Percentiles rank a stretch among this genome's conserved stretches.
Conservation (phyloP, 768 basidiomycete species). For the Aureoboletus auriporus region DNA sequence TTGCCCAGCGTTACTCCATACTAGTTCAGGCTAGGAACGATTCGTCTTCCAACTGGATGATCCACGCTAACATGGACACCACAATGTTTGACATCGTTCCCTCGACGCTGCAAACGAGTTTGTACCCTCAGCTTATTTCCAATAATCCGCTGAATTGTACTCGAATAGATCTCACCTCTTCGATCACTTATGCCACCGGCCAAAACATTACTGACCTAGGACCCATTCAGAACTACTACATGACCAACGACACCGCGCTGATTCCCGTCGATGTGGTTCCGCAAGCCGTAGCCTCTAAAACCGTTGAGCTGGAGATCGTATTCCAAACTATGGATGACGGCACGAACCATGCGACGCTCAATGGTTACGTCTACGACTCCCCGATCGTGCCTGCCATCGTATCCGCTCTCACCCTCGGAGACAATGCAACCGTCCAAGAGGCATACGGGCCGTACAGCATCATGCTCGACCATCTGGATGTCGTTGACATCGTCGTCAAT, state of each 20-base stretch:
- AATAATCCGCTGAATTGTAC: background rate
- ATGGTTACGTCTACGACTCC: constrained; percentile 61
- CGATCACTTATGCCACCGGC: constrained; percentile 66
- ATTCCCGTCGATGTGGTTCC: constrained; percentile 56
- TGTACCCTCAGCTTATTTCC: constrained; percentile 22
- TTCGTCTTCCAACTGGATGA: constrained; percentile 76
- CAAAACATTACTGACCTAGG: constrained; percentile 51
- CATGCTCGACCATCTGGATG: constrained; percentile 69
- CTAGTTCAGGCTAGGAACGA: constrained; percentile 90
- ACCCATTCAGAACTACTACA: constrained; percentile 51
- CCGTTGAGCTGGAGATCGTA: constrained; percentile 63
- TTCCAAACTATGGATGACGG: constrained; percentile 89
- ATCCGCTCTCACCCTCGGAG: constrained; percentile 71
- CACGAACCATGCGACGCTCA: constrained; percentile 79
- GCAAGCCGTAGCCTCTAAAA: constrained; percentile 48
- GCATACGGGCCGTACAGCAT: constrained; percentile 83
- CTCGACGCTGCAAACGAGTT: constrained; percentile 67
- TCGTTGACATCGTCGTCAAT: constrained; percentile 73
- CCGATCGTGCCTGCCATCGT: constrained; percentile 76
- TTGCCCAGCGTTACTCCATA: constrained; percentile 91
- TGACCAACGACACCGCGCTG: constrained; percentile 64
- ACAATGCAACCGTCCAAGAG: constrained; percentile 55
- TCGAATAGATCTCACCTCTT: constrained; percentile 70
- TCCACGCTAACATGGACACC: constrained; percentile 89
- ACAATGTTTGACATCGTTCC: constrained; percentile 88